Conservation (phyloP, 352 stramenopile genomes). For the Phytophthora chlamydospora region DNA sequence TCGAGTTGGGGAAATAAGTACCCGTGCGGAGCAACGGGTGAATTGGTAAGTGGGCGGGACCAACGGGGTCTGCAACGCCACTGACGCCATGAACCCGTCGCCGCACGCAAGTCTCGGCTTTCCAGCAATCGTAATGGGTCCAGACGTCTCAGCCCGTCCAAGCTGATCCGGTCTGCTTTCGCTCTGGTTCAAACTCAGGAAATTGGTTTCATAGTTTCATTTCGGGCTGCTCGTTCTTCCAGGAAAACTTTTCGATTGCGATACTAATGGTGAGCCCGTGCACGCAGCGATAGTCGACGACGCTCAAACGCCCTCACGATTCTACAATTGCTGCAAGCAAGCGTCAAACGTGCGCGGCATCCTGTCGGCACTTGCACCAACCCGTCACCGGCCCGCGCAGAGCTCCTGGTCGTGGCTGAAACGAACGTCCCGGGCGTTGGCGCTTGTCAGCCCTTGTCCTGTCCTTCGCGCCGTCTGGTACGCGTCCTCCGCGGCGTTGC, state of each 20-base stretch:
- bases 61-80: constrained; percentile 7
- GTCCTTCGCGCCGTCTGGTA: constrained; percentile 47
- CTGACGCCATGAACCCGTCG: neutral
- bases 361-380: constrained; percentile 14
- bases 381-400: constrained; percentile 10
- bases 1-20: constrained; percentile 7
- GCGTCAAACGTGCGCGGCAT: constrained; percentile 1
- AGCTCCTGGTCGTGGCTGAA: constrained; percentile 10
- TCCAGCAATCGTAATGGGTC: constrained; percentile 18
- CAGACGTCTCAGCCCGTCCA: constrained; percentile 25
- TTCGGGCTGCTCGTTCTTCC: constrained; percentile 16
- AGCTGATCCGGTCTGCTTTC: constrained; percentile 18
- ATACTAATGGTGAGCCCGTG: constrained; percentile 14
- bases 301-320: neutral
- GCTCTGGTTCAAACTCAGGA: constrained; percentile 11
- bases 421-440: constrained; percentile 8
- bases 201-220: constrained; percentile 21
- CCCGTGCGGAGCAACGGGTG: constrained; percentile 21
- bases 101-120: constrained; percentile 23
- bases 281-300: neutral
- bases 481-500: constrained; percentile 55
- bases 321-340: constrained; percentile 12
- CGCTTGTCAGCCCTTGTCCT: constrained; percentile 14
- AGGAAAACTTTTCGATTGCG: constrained; percentile 7
- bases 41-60: constrained; percentile 31